Evolutionary conservation across 495 filamentous ascomycete species (phyloP).

Genomic region (Xylaria scruposa): DNA sequence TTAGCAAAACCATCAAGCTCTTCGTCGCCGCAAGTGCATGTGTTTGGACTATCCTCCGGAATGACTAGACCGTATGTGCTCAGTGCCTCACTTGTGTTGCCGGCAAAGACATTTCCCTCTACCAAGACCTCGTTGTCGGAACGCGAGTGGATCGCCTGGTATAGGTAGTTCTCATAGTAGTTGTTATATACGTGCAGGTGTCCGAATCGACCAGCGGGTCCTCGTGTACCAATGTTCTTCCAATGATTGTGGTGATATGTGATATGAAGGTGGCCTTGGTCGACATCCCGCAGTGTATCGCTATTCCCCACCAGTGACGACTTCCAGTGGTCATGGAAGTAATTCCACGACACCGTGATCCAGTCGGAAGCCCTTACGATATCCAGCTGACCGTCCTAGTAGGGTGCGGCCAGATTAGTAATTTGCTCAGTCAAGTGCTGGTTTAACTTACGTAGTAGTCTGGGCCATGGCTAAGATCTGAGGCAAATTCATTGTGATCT

Average conservation of each 20-base stretch:
- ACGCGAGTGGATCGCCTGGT: slow-evolving; percentile 61
- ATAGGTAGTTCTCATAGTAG: slow-evolving; percentile 50
- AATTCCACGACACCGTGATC: slow-evolving; percentile 59
- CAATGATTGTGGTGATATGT: slow-evolving; percentile 60
- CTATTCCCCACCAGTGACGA: slow-evolving; percentile 54
- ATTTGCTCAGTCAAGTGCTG: slow-evolving; percentile 27
- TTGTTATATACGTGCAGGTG: slow-evolving; percentile 61
- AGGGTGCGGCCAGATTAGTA: slow-evolving; percentile 26
- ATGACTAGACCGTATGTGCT: slow-evolving; percentile 56
- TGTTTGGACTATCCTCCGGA: slow-evolving; percentile 51
- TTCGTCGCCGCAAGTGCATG: slow-evolving; percentile 29
- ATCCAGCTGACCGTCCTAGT: slow-evolving; percentile 48
- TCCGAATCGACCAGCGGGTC: slow-evolving; percentile 57
- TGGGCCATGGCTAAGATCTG: slow-evolving; percentile 32
- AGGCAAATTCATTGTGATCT: slow-evolving; percentile 60
- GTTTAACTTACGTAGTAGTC: slow-evolving; percentile 48
- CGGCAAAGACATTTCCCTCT: slow-evolving; percentile 36
- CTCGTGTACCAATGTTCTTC: slow-evolving; percentile 57
- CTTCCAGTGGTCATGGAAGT: slow-evolving; percentile 62
- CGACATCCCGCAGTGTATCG: slow-evolving; percentile 39
- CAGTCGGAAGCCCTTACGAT: slow-evolving; percentile 57
- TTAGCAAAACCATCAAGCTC: slow-evolving; percentile 21
- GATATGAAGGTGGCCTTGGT: slow-evolving; percentile 54
- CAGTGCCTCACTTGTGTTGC: slow-evolving; percentile 48
- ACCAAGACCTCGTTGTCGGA: slow-evolving; percentile 55